These are phyloP conservation scores for Chalciporus piperatus DNA, from an alignment of 768 basidiomycete genomes.

Conservation along the genomic window DNA sequence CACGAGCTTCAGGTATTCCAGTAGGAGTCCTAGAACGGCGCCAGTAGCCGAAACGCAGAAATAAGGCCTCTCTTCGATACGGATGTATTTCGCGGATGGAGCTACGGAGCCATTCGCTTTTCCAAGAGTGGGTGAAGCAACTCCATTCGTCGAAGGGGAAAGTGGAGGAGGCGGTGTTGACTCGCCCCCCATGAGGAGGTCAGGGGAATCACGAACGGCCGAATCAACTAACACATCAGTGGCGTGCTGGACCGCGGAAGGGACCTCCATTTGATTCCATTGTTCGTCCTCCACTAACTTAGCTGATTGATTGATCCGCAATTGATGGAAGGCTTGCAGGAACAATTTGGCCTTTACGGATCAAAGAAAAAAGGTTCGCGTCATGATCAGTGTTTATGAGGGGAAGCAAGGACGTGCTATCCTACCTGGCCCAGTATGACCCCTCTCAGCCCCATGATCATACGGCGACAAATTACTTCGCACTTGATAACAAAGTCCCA, in stretches of 20 bases:
- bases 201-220: conserved; percentile 78
- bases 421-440: conserved; percentile 78
- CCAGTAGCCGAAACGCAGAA: conserved; percentile 85
- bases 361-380: conserved; percentile 1
- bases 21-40: conserved; percentile 64
- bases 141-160: conserved; percentile 11
- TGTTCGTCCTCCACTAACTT: conserved; percentile 94
- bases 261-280: conserved; percentile 80
- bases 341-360: conserved; percentile 81
- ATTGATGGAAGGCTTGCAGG: conserved; percentile 82
- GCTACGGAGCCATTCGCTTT: conserved; percentile 20
- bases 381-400: not conserved
- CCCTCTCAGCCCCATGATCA: conserved; percentile 92
- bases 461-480: conserved; percentile 80
- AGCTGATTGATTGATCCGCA: conserved; percentile 73
- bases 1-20: conserved; percentile 86
- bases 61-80: conserved; percentile 81
- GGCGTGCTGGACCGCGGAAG: conserved; percentile 61
- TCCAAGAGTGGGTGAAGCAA: conserved; percentile 12
- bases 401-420: not conserved
- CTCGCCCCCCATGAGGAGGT: conserved; percentile 45
- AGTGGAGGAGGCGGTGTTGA: not conserved
- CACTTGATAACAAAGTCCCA: conserved; percentile 91
- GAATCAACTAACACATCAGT: conserved; percentile 73
- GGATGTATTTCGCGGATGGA: conserved; percentile 54